phyloP scores from a whole-genome alignment of 2,329 filamentous ascomycete genomes.

The Penicillium brevicompactum region DNA sequence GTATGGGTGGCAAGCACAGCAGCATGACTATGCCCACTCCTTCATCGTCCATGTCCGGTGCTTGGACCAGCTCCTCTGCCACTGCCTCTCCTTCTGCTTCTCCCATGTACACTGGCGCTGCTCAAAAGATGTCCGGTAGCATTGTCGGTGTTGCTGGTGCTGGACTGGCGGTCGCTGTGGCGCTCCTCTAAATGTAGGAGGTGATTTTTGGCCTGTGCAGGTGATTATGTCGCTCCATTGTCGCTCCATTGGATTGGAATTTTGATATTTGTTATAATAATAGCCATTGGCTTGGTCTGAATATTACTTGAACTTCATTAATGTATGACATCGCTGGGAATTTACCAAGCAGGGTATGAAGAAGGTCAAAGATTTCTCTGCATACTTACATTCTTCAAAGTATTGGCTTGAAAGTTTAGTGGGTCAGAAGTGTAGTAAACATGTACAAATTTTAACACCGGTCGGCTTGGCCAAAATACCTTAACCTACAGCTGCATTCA shows the following conservation, averaged over 20 bases:
- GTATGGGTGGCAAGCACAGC: constrained; percentile 3
- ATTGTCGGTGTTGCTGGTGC: neutral
- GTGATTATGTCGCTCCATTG: neutral
- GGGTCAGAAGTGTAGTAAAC: no score
- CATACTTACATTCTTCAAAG: no score
- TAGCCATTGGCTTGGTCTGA: neutral
- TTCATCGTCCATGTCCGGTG: constrained; percentile 1
- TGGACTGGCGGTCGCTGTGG: neutral
- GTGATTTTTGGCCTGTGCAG: neutral
- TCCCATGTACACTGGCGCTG: neutral
- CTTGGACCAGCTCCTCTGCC: constrained; percentile 3
- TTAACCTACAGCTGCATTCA: no score
- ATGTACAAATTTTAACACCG: no score
- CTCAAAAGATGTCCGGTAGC: neutral
- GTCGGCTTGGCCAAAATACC: no score
- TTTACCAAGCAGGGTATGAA: no score
- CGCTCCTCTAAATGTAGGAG: neutral
- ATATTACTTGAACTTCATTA: neutral
- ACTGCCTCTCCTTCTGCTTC: constrained; percentile 8
- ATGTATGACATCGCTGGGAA: neutral
- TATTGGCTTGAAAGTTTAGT: no score
- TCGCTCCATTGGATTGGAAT: no score
- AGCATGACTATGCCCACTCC: constrained; percentile 1
- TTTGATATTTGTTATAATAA: neutral
- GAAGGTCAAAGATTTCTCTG: no score